phyloP scores from a whole-genome alignment of 306 rosid species.

The Gastrolobium bilobum region DNA sequence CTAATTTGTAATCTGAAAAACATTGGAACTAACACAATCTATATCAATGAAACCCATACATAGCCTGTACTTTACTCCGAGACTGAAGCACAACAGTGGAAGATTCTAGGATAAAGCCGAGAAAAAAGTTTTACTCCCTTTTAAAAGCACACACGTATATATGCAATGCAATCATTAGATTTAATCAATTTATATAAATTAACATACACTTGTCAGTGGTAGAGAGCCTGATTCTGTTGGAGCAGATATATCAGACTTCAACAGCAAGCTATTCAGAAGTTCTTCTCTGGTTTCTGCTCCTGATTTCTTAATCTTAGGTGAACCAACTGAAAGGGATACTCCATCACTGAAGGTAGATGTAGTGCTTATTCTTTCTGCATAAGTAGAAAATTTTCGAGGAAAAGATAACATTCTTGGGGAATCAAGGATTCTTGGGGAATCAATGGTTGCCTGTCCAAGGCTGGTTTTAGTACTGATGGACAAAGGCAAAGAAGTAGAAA shows the following conservation, averaged over 20 bases:
- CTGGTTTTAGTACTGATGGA: conserved; percentile 70
- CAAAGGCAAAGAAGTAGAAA: conserved; percentile 62
- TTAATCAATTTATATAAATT: conserved; percentile 43
- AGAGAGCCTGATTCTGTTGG: conserved; percentile 65
- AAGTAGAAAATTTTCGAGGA: conserved; percentile 83
- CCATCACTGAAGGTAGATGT: conserved; percentile 76
- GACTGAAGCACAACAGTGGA: conserved; percentile 23
- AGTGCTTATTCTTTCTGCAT: conserved; percentile 93
- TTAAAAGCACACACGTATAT: conserved; percentile 28
- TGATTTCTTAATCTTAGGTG: conserved; percentile 91
- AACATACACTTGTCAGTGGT: conserved; percentile 72
- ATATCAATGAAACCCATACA: conserved; percentile 24
- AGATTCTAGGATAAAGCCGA: conserved; percentile 23
- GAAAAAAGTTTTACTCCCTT: conserved; percentile 21
- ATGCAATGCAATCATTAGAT: conserved; percentile 33
- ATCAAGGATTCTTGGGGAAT: conserved; percentile 69
- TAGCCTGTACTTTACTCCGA: conserved; percentile 3
- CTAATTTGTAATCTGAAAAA: conserved; percentile 16
- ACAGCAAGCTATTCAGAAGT: conserved; percentile 70
- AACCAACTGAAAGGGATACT: conserved; percentile 69
- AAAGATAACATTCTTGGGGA: conserved; percentile 63
- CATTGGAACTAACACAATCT: conserved; percentile 12
- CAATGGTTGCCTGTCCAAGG: conserved; percentile 72
- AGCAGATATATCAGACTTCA: conserved; percentile 70
- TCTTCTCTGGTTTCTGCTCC: conserved; percentile 95